Evolutionary conservation across 1,139 yeast species (phyloP).

Genomic region (Magnusiomyces tetraspermus): DNA sequence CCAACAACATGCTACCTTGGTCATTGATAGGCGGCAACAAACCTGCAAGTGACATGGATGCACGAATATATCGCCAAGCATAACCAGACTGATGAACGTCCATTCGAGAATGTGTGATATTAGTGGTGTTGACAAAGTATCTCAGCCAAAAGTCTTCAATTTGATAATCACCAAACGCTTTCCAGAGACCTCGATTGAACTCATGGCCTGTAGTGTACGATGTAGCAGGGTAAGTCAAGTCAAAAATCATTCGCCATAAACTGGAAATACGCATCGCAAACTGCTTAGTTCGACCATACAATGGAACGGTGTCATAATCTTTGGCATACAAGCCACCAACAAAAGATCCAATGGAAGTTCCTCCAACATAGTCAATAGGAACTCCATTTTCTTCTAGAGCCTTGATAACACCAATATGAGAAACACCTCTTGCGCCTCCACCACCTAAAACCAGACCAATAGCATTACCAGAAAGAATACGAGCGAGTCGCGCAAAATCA

Average conservation of each 20-base stretch:
- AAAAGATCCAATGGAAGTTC: constrained; percentile 92
- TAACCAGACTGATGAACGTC: constrained; percentile 87
- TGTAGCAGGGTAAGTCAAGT: constrained; percentile 85
- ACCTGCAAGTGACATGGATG: constrained; percentile 96
- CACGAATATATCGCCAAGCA: constrained; percentile 92
- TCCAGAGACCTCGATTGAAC: constrained; percentile 94
- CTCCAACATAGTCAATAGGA: constrained; percentile 90
- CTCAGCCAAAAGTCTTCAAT: constrained; percentile 95
- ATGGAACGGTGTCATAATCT: constrained; percentile 84
- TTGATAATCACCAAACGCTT: constrained; percentile 81
- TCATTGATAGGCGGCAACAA: constrained; percentile 73
- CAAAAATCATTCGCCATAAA: constrained; percentile 74
- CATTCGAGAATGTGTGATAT: constrained; percentile 90
- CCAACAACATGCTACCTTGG: constrained; percentile 84
- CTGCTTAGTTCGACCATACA: constrained; percentile 80
- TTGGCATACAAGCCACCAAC: constrained; percentile 92
- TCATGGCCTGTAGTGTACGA: constrained; percentile 96
- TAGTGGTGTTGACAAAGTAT: constrained; percentile 87
- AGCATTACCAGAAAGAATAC: constrained; percentile 84
- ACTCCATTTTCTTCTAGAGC: constrained; percentile 92
- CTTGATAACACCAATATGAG: constrained; percentile 85
- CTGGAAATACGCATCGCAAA: constrained; percentile 78
- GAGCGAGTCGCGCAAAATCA: constrained; percentile 81
- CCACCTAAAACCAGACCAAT: constrained; percentile 94
- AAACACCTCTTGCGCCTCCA: constrained; percentile 93